These are phyloP conservation scores for Pyrenochaeta sp. DNA, from an alignment of 2,329 filamentous ascomycete species.

Conservation along the genomic window DNA sequence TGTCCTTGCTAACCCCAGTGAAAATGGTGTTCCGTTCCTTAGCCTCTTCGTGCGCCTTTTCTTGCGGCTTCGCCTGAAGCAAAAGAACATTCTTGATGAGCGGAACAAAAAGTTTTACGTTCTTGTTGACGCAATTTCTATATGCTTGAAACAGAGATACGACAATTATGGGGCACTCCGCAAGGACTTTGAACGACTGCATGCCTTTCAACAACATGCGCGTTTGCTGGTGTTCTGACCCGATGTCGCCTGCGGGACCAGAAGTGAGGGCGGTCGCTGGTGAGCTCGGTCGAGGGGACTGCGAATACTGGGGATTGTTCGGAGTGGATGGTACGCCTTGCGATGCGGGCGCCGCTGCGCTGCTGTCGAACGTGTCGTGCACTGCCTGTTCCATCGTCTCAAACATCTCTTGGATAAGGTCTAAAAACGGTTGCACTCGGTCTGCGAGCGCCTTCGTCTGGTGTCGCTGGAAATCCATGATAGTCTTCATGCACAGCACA, in stretches of 20 bases:
- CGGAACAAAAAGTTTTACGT: conserved; percentile 91
- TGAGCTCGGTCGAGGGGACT: conserved; percentile 88
- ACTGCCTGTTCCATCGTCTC: conserved; percentile 94
- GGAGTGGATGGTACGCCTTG: conserved; percentile 70
- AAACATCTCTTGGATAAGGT: conserved; percentile 94
- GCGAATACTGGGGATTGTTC: conserved; percentile 71
- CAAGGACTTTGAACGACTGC: conserved; percentile 98
- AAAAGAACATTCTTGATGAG: conserved; percentile 90
- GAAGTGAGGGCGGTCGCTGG: conserved; percentile 85
- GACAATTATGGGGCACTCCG: conserved; percentile 98
- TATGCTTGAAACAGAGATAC: conserved; percentile 98
- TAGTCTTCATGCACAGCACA: conserved; percentile 96
- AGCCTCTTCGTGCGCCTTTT: conserved; percentile 88
- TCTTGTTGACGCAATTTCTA: conserved; percentile 77
- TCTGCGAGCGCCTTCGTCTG: conserved; percentile 82
- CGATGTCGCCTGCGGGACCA: conserved; percentile 74
- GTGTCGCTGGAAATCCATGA: conserved; percentile 95
- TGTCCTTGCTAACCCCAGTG: conserved; percentile 89
- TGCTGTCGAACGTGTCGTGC: conserved; percentile 90
- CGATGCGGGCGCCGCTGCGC: conserved; percentile 63
- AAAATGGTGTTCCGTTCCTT: conserved; percentile 82
- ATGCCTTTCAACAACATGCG: conserved; percentile 89
- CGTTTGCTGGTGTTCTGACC: conserved; percentile 80
- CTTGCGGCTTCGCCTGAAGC: conserved; percentile 90
- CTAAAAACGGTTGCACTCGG: conserved; percentile 88